Evolutionary conservation across 129 eudicot genomes (phyloP).

Genomic region (Flaveria brownii): DNA sequence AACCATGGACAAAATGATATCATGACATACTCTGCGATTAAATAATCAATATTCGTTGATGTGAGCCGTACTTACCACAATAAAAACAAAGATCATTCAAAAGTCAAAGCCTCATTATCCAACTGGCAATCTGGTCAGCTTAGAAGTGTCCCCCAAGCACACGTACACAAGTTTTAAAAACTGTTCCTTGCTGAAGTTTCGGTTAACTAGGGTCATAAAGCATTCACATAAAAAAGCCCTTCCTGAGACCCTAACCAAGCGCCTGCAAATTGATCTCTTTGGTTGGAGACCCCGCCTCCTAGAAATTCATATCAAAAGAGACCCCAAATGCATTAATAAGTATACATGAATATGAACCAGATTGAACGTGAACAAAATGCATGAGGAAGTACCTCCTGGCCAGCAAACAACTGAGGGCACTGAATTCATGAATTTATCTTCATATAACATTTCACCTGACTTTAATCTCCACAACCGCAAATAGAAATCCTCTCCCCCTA

Average conservation of each 20-base stretch:
- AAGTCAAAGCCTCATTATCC: not conserved
- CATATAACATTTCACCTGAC: constrained; percentile 75
- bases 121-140: not conserved
- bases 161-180: not conserved
- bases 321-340: not conserved
- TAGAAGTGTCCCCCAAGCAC: not conserved
- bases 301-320: not conserved
- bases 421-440: constrained; percentile 62
- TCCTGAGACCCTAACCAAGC: constrained; percentile 80
- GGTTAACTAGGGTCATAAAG: constrained; percentile 27
- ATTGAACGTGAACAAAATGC: not conserved
- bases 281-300: too few relatives aligned
- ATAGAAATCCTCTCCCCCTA: constrained; percentile 88
- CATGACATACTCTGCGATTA: not conserved
- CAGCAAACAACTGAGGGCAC: constrained; percentile 69
- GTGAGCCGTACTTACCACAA: constrained; percentile 12
- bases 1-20: not conserved
- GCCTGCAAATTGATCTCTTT: constrained; percentile 35
- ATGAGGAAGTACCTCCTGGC: constrained; percentile 46
- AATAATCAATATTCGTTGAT: not conserved
- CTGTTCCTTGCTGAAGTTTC: not conserved
- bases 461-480: constrained; percentile 78
- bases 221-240: constrained; percentile 59
- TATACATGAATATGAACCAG: constrained; percentile 3
- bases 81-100: not conserved